phyloP scores from a whole-genome alignment of 2,329 filamentous ascomycete genomes.

The Apiospora pterosperma region DNA sequence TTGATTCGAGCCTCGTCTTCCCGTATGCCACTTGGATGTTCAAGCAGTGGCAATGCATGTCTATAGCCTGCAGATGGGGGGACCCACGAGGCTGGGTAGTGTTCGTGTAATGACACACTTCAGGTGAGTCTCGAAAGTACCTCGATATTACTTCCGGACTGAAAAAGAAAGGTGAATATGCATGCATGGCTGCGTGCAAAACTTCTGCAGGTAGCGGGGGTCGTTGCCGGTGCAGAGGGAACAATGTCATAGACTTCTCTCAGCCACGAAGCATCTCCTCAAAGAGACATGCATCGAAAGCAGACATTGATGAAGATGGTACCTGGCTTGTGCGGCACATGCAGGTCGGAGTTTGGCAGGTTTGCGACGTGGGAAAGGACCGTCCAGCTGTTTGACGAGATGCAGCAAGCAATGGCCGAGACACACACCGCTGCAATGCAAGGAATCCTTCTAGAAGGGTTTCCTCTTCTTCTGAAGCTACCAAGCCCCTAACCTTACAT shows the following conservation, averaged over 20 bases:
- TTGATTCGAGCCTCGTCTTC: neutral
- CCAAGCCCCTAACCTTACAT: slow-evolving; percentile 1
- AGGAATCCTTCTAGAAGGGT: slow-evolving; percentile 4
- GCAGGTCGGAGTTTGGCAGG: neutral
- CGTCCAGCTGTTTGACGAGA: neutral
- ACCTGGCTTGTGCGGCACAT: neutral
- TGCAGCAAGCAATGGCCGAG: neutral
- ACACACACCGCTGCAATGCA: neutral
- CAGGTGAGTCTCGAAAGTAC: neutral
- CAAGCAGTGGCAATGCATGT: neutral
- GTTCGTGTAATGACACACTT: neutral
- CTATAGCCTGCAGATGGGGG: neutral
- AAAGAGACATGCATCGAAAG: neutral
- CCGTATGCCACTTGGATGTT: neutral
- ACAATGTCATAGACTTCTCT: too few relatives aligned
- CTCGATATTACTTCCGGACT: neutral
- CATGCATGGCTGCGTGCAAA: neutral
- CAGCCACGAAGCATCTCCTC: neutral
- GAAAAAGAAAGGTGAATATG: neutral
- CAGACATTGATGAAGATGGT: neutral
- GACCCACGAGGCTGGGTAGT: neutral
- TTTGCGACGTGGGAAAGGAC: too few relatives aligned
- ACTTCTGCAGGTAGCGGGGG: neutral
- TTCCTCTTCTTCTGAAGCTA: neutral
- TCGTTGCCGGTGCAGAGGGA: neutral